Evolutionary conservation across 768 basidiomycete genomes (phyloP).

Genomic region (Pleurotus giganteus): DNA sequence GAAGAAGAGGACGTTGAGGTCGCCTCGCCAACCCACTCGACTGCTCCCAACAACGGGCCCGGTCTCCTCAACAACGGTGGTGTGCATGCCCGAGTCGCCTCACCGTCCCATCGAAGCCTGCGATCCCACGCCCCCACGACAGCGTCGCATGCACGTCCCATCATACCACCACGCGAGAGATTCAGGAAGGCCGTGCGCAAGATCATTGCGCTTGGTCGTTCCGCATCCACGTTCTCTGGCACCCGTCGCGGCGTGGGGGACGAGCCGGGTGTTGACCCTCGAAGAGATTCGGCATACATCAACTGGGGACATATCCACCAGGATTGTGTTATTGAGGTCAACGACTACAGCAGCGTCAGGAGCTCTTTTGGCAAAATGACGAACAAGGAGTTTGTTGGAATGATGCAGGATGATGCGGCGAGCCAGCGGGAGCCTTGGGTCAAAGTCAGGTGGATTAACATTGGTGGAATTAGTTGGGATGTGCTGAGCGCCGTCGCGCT

Average conservation of each 20-base stretch:
- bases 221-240: conserved; percentile 37
- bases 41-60: background rate
- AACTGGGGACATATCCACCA: conserved; percentile 56
- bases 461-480: conserved; percentile 70
- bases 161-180: conserved; percentile 41
- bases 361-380: conserved; percentile 54
- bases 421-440: conserved; percentile 56
- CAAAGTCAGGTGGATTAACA: conserved; percentile 74
- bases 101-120: conserved; percentile 18
- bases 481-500: conserved; percentile 67
- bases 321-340: conserved; percentile 64
- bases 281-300: conserved; percentile 52
- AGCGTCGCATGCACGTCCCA: conserved; percentile 12
- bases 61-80: background rate
- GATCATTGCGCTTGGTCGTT: conserved; percentile 61
- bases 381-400: conserved; percentile 58
- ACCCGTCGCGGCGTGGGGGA: conserved; percentile 47
- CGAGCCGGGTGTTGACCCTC: conserved; percentile 71
- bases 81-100: conserved; percentile 13
- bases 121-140: conserved; percentile 13
- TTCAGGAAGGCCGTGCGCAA: conserved; percentile 58
- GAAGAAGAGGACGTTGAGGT: conserved; percentile 30
- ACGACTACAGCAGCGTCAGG: conserved; percentile 62
- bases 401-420: conserved; percentile 44
- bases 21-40: background rate